Percentiles rank a stretch among this genome's conserved stretches.
Evolutionary conservation across 163 green algal genomes (phyloP).

Genomic region (Coccomyxa subellipsoidea): DNA sequence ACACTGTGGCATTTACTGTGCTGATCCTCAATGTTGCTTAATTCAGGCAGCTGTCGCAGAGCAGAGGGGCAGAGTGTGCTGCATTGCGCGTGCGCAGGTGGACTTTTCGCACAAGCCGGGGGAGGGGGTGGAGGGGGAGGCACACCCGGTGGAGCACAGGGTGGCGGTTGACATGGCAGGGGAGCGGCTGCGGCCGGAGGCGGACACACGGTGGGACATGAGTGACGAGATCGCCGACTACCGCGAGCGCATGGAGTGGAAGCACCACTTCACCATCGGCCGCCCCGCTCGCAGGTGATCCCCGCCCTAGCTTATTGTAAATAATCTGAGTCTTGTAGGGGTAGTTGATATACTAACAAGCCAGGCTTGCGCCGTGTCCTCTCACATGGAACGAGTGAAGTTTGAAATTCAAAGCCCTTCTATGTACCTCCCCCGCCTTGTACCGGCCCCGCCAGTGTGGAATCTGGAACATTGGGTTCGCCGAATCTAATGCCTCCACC

Average conservation of each 20-base stretch:
- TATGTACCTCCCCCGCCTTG: too few species aligned
- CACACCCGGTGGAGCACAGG: not conserved
- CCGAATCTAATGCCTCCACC: too few species aligned
- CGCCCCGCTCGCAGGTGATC: not conserved
- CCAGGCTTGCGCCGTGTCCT: too few species aligned
- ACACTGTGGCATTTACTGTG: too few species aligned
- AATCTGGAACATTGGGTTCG: too few species aligned
- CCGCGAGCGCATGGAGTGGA: constrained; percentile 1
- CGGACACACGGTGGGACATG: not conserved
- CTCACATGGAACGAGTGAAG: too few species aligned
- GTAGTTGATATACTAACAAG: too few species aligned
- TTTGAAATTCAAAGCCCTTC: too few species aligned
- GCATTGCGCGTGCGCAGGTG: not conserved
- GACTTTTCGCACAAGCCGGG: not conserved
- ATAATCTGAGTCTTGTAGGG: too few species aligned
- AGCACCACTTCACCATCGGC: not conserved
- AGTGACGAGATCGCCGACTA: not conserved
- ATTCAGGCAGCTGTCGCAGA: not conserved
- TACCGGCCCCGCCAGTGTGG: too few species aligned
- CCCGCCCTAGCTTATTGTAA: not conserved
- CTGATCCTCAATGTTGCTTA: too few species aligned
- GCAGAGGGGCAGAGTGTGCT: not conserved
- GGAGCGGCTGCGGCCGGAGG: not conserved
- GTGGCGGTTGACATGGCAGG: not conserved
- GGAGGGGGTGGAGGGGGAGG: not conserved